Evolutionary conservation across 306 rosid genomes (phyloP), one percentile per base, ranked within the genome.

Genomic region (Malus sylvestris): DNA sequence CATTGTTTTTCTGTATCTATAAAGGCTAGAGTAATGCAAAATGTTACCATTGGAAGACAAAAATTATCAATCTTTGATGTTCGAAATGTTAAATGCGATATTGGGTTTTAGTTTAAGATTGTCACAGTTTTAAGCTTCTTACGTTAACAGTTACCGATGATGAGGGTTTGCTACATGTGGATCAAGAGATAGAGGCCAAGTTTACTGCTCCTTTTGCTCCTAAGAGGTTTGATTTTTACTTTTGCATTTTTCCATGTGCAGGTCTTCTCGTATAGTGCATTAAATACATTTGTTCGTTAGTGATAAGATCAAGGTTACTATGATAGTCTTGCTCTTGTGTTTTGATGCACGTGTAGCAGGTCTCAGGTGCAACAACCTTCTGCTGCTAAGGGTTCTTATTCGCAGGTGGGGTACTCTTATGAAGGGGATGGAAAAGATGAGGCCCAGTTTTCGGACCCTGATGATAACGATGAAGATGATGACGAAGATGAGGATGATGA

Each of bases 391-490:
- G 98, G 92, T 62, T 87, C 99, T 35, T 95, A 95, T 72, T 92
- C 99, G 3, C 99, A 95, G 86, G 98, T 95, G 46, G 97, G 97
- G 64, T 95, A 92, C 83, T 92, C 97, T 55, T 95, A 95, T 69
- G 93, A 89, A 35, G 93, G 89, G 71, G 91, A 92, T 85, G 96
- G 88, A 73, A 95, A 91, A 81, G 97, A 92, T 55, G 99, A 92
- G 83, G 63, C 90, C 46, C 89, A 90, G 45, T 69, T 83, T 75
- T 91, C 91, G 68, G 97, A 90, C 76, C 91, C 68, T 46, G 98
- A 92, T 20, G 95, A 95, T 78, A 78, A 89, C 40, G 97, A 85
- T 20, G 83, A 84, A 4, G 86, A 82, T 12, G 97, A 92, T 20
- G 98, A 90, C 0, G 96, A 92, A 1, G 98, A 94, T 8, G 97